phyloP scores from a whole-genome alignment of 805 yeast species.

The Lipomyces japonicus region DNA sequence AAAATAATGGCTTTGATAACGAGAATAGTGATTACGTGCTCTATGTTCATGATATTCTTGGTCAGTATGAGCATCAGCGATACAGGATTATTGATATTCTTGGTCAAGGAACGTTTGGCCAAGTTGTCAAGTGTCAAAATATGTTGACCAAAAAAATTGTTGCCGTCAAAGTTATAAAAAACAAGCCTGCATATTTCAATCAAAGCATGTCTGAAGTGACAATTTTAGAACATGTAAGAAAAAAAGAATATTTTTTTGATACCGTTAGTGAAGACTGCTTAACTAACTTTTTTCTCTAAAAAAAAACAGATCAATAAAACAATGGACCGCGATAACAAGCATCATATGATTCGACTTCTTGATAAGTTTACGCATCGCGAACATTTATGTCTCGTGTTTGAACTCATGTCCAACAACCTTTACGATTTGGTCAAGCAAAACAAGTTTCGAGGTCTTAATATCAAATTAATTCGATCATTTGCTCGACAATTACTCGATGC shows the following conservation, averaged over 20 bases:
- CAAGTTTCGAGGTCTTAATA: constrained; percentile 81
- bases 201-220: constrained; percentile 88
- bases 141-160: constrained; percentile 74
- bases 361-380: constrained; percentile 89
- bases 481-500: constrained; percentile 78
- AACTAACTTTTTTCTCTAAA: no score
- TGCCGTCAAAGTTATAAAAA: constrained; percentile 90
- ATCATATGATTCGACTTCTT: constrained; percentile 68
- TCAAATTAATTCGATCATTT: constrained; percentile 69
- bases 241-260: background rate
- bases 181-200: constrained; percentile 81
- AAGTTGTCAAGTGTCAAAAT: constrained; percentile 89
- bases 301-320: constrained; percentile 58
- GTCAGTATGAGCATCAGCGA: constrained; percentile 64
- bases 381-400: constrained; percentile 89
- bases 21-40: constrained; percentile 82
- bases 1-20: constrained; percentile 80
- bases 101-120: constrained; percentile 97
- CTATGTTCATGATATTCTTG: constrained; percentile 83
- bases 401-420: constrained; percentile 77
- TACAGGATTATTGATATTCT: constrained; percentile 81
- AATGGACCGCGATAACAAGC: constrained; percentile 61
- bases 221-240: constrained; percentile 59
- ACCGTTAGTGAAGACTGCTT: no score
- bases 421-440: constrained; percentile 88